phyloP scores from a whole-genome alignment of 495 filamentous ascomycete species.

The Penicillium silybi region DNA sequence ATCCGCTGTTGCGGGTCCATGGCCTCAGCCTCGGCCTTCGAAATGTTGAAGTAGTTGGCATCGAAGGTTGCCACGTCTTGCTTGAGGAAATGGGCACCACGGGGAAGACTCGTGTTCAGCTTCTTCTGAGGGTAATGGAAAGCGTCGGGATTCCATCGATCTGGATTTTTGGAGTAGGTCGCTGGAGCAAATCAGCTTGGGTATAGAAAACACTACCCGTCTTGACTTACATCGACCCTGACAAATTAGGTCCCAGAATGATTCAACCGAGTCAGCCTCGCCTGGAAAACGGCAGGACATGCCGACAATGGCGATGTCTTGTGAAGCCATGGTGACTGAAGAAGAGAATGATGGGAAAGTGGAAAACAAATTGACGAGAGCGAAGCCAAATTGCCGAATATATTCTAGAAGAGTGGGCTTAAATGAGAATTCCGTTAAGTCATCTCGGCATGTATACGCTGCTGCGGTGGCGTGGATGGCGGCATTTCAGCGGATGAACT shows the following conservation, averaged over 20 bases:
- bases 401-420: too few relatives aligned
- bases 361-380: too few relatives aligned
- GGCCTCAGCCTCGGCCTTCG: conserved; percentile 36
- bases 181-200: too few relatives aligned
- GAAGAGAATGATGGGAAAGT: too few relatives aligned
- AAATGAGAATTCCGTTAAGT: too few relatives aligned
- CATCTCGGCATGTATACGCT: too few relatives aligned
- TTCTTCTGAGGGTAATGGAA: background rate
- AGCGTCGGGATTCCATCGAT: background rate
- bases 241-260: background rate
- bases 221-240: background rate
- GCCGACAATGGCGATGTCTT: background rate
- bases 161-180: background rate
- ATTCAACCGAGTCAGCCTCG: background rate
- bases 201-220: too few relatives aligned
- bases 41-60: conserved; percentile 44
- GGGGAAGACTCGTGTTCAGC: conserved; percentile 15
- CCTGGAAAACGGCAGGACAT: background rate
- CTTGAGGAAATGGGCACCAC: conserved; percentile 32
- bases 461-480: too few relatives aligned
- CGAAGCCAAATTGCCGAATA: too few relatives aligned
- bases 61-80: conserved; percentile 43
- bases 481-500: too few relatives aligned
- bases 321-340: too few relatives aligned
- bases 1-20: conserved; percentile 52